A percentile compares a stretch with the other conserved stretches of the same genome.
phyloP scores from a whole-genome alignment of 352 stramenopile species.

The Pythium scleroteichum region DNA sequence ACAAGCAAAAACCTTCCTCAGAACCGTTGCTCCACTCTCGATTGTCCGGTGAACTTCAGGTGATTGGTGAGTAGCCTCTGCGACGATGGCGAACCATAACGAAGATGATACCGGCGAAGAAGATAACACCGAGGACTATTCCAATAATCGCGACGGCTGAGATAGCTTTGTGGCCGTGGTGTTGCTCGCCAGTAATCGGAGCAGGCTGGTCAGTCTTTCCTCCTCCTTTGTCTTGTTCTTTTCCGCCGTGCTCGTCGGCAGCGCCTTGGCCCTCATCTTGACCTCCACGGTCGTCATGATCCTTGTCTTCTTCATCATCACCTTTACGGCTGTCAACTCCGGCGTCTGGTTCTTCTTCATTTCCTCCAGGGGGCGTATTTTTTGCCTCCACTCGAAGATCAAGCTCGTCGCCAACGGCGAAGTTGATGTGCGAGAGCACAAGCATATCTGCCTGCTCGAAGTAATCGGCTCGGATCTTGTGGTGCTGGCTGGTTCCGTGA shows the following conservation, averaged over 20 bases:
- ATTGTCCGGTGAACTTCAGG: constrained; percentile 15
- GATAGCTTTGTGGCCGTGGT: constrained; percentile 22
- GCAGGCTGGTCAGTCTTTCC: constrained; percentile 20
- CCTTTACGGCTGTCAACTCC: background rate
- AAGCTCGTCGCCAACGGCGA: constrained; percentile 53
- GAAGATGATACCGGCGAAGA: constrained; percentile 43
- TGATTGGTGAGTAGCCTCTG: constrained; percentile 51
- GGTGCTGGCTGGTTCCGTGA: constrained; percentile 6
- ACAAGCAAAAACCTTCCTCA: constrained; percentile 22
- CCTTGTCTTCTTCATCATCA: background rate
- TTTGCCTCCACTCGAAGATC: constrained; percentile 38
- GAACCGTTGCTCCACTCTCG: background rate
- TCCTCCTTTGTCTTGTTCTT: background rate
- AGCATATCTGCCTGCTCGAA: constrained; percentile 70
- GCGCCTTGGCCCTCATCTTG: constrained; percentile 8
- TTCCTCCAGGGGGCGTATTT: background rate
- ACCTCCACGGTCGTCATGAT: constrained; percentile 5
- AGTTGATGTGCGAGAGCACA: constrained; percentile 46
- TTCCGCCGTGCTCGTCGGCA: constrained; percentile 8
- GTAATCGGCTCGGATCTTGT: constrained; percentile 50
- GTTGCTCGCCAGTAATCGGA: constrained; percentile 15
- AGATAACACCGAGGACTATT: constrained; percentile 43
- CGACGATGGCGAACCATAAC: constrained; percentile 43
- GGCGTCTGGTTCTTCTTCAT: background rate
- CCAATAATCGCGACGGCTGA: constrained; percentile 40